phyloP scores from a whole-genome alignment of 257 asterid genomes.

The Salvia splendens region DNA sequence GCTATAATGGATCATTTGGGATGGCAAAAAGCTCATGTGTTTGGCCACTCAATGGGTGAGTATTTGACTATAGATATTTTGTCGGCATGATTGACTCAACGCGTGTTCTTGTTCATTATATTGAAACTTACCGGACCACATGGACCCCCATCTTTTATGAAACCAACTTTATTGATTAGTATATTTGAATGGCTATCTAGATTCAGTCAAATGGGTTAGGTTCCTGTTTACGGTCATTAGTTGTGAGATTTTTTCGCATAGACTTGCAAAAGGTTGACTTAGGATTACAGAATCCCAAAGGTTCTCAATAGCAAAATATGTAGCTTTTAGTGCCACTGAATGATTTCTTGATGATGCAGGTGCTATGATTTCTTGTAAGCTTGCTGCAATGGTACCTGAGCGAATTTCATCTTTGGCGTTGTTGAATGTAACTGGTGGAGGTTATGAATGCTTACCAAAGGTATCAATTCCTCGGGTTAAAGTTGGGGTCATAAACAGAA shows the following conservation, averaged over 20 bases:
- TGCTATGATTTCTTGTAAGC: slow-evolving; percentile 92
- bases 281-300: background rate
- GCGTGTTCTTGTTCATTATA: background rate
- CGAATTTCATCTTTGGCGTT: slow-evolving; percentile 84
- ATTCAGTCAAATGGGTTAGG: slow-evolving; percentile 14
- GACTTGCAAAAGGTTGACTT: no score
- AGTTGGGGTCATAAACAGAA: background rate
- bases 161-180: background rate
- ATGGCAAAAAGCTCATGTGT: slow-evolving; percentile 86
- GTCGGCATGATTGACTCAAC: slow-evolving; percentile 38
- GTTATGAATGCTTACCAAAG: slow-evolving; percentile 93
- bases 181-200: slow-evolving; percentile 4
- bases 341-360: slow-evolving; percentile 52
- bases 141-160: slow-evolving; percentile 18
- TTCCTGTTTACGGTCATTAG: background rate
- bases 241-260: background rate
- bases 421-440: slow-evolving; percentile 97
- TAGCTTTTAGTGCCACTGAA: background rate
- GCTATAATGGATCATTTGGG: slow-evolving; percentile 96
- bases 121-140: slow-evolving; percentile 6
- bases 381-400: slow-evolving; percentile 84
- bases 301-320: background rate
- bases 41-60: slow-evolving; percentile 99
- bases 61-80: slow-evolving; percentile 24
- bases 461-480: slow-evolving; percentile 36